Evolutionary conservation across 352 stramenopile species (phyloP).

Genomic region (Phytophthora cajani): DNA sequence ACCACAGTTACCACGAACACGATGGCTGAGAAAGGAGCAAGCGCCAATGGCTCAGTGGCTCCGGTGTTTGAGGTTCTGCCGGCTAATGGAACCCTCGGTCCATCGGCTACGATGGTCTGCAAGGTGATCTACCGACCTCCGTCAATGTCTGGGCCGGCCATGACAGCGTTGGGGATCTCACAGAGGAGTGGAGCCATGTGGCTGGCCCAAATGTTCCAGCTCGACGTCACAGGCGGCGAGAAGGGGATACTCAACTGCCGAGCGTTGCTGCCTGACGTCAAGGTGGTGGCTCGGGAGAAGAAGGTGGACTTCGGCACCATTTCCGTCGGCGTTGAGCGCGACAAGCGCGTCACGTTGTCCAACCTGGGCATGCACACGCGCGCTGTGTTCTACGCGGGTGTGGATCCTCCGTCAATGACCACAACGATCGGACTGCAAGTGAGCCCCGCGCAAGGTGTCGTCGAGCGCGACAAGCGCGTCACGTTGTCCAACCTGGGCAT

Average conservation of each 20-base stretch:
- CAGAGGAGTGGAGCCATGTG: constrained; percentile 28
- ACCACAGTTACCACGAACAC: constrained; percentile 21
- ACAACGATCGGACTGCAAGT: constrained; percentile 55
- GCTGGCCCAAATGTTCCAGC: constrained; percentile 55
- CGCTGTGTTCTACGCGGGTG: constrained; percentile 62
- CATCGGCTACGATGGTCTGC: constrained; percentile 44
- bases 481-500: constrained; percentile 48
- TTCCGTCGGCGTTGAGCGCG: constrained; percentile 73
- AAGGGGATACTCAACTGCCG: constrained; percentile 53
- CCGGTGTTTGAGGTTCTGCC: constrained; percentile 65
- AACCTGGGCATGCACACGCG: constrained; percentile 40
- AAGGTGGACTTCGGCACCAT: constrained; percentile 85
- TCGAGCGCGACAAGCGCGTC: constrained; percentile 65
- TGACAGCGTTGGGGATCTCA: constrained; percentile 18
- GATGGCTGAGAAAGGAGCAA: constrained; percentile 27
- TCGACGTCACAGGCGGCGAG: constrained; percentile 65
- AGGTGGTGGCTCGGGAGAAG: constrained; percentile 69
- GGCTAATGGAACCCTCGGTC: constrained; percentile 42
- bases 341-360: constrained; percentile 57
- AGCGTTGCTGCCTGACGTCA: constrained; percentile 59
- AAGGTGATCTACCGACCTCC: constrained; percentile 69
- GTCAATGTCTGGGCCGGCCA: constrained; percentile 4
- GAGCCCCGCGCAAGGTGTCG: constrained; percentile 42
- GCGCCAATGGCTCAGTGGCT: neutral
- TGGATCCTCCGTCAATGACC: constrained; percentile 54